Evolutionary conservation across 2,329 filamentous ascomycete species (phyloP).

Genomic region (Exophiala sp.): DNA sequence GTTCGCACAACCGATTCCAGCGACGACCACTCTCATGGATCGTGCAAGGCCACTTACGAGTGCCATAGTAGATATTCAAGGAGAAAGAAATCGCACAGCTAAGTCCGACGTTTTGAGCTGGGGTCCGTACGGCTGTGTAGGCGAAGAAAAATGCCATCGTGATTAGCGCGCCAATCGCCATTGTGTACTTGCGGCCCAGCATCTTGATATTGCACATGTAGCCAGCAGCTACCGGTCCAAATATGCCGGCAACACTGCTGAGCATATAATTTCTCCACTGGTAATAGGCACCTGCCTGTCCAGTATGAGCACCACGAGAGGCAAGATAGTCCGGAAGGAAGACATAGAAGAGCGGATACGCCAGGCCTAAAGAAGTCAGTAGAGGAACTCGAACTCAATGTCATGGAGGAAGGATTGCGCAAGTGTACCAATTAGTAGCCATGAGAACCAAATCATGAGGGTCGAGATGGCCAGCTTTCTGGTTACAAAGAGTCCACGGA

Average conservation of each 20-base stretch:
- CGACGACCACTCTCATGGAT: neutral
- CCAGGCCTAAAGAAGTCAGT: slow-evolving; percentile 5
- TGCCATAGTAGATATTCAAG: slow-evolving; percentile 66
- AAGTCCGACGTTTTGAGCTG: slow-evolving; percentile 63
- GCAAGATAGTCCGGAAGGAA: slow-evolving; percentile 53
- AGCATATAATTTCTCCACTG: slow-evolving; percentile 82
- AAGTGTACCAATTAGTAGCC: slow-evolving; percentile 60
- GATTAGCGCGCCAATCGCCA: slow-evolving; percentile 60
- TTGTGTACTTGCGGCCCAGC: slow-evolving; percentile 69
- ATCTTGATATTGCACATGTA: slow-evolving; percentile 65
- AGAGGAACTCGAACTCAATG: neutral
- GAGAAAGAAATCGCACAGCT: slow-evolving; percentile 67
- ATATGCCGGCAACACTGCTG: slow-evolving; percentile 68
- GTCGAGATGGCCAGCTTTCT: slow-evolving; percentile 52
- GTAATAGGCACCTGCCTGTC: slow-evolving; percentile 68
- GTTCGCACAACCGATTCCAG: neutral
- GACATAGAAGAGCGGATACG: slow-evolving; percentile 72
- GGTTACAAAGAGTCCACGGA: slow-evolving; percentile 66
- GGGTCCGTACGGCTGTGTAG: slow-evolving; percentile 65
- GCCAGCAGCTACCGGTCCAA: slow-evolving; percentile 69
- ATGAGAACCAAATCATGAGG: slow-evolving; percentile 64
- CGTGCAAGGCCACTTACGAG: slow-evolving; percentile 35
- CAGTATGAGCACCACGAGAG: slow-evolving; percentile 64
- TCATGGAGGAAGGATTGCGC: neutral
- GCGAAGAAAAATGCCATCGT: slow-evolving; percentile 69